Base-by-base conservation (phyloP, 1,284 basidiomycete species). In the Pseudozyma tsukubaensis region DNA sequence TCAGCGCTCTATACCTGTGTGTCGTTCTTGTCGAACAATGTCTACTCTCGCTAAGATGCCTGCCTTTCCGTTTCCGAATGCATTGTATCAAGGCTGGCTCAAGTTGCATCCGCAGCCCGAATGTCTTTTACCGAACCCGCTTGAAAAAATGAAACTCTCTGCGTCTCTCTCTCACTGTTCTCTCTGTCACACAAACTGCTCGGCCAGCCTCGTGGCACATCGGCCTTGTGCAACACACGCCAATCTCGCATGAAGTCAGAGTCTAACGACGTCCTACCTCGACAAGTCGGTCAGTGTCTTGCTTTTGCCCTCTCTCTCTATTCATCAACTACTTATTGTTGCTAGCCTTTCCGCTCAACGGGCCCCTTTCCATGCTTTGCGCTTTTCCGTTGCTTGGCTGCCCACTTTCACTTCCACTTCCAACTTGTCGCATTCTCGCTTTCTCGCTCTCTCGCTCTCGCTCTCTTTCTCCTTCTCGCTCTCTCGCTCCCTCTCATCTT, bases 271-370 rank as follows among this genome's bases (percentile, higher is more conserved):
- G n/a, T n/a, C n/a, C n/a, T n/a, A n/a, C n/a, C n/a, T n/a, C 21
- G 34, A 56, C 44, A 40, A 39, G 45, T 44, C 18, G 7, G 39
- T 32, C 43, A 16, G 10, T 10, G 12, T 19, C 55, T 49, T 21
- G 18, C 5, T 21, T 36, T 35, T 16, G 24, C 37, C 12, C 18
- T 21, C 43, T 43, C 51, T 47, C 52, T 45, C 60, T 55, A 43
- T 48, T 55, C 59, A 44, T 57, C 50, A 47, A 49, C 52, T 40
- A 50, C 34, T 42, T 14, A 13, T 29, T 21, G 65, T 68, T 61
- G 65, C 59, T 29, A 19, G 45, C 54, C 45, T 58, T 68, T 54
- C 55, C 35, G 29, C 47, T 68, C 65, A 68, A 68, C 65, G 24
- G 54, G 53, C 49, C 64, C 54, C 50, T 48, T 61, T 51, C 45